These are phyloP conservation scores for Endothia cerciana DNA, from an alignment of 2,329 filamentous ascomycete species.

Conservation along the genomic window DNA sequence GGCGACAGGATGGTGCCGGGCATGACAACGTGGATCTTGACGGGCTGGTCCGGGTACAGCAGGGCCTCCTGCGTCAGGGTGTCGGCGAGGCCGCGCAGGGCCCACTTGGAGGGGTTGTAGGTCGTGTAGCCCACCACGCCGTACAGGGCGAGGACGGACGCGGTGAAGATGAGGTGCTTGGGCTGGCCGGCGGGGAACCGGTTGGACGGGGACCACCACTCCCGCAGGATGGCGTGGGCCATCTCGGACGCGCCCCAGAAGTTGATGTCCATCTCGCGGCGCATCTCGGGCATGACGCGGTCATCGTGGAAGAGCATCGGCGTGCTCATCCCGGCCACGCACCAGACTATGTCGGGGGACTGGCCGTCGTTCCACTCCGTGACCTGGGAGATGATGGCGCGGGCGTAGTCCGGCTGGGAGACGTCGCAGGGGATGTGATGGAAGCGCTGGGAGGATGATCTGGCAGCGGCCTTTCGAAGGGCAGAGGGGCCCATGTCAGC, in stretches of 20 bases:
- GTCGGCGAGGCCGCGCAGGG: constrained; percentile 82
- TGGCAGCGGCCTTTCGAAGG: constrained; percentile 61
- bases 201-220: constrained; percentile 67
- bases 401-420: constrained; percentile 69
- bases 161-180: constrained; percentile 87
- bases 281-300: constrained; percentile 66
- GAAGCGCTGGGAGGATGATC: constrained; percentile 73
- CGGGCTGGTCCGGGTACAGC: constrained; percentile 73
- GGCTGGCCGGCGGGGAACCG: constrained; percentile 51
- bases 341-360: constrained; percentile 87
- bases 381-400: constrained; percentile 70
- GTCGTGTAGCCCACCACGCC: constrained; percentile 80
- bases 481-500: constrained; percentile 26
- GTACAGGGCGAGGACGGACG: constrained; percentile 74
- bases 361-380: constrained; percentile 76
- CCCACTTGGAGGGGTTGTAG: constrained; percentile 85
- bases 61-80: constrained; percentile 81
- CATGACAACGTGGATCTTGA: constrained; percentile 80
- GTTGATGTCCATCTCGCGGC: constrained; percentile 87
- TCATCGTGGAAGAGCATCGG: constrained; percentile 84
- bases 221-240: constrained; percentile 75
- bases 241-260: constrained; percentile 88
- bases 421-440: constrained; percentile 84
- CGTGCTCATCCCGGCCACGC: constrained; percentile 74
- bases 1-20: constrained; percentile 83